These are phyloP conservation scores for Nemania diffusa DNA, from an alignment of 2,329 filamentous ascomycete genomes.

Conservation along the genomic window DNA sequence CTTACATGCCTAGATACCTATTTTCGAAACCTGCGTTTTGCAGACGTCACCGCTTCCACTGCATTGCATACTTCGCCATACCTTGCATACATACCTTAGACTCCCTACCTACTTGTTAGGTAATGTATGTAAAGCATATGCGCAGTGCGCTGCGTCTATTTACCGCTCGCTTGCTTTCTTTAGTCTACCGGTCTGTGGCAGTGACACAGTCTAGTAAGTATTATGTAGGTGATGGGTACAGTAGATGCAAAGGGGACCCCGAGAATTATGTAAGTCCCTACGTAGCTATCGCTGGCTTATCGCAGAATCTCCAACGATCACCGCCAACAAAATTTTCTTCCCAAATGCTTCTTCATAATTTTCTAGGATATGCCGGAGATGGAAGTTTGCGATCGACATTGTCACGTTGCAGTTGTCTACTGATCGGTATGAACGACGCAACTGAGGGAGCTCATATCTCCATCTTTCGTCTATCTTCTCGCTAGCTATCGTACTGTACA, in stretches of 20 bases:
- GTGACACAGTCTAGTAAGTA: constrained; percentile 16
- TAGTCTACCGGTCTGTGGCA: constrained; percentile 15
- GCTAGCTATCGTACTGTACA: neutral
- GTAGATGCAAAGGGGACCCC: constrained; percentile 23
- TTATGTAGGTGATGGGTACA: neutral
- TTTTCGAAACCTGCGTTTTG: neutral
- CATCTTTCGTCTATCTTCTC: neutral
- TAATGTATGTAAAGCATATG: neutral
- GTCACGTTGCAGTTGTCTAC: constrained; percentile 14
- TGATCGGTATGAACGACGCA: neutral
- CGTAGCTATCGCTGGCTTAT: constrained; percentile 11
- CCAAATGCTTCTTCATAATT: neutral
- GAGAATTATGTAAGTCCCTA: constrained; percentile 22
- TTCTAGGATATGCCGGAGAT: constrained; percentile 4
- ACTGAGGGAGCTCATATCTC: constrained; percentile 19
- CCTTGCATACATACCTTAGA: neutral
- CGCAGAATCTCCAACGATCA: constrained; percentile 7
- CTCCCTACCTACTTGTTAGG: neutral
- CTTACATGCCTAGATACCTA: neutral
- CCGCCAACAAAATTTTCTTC: constrained; percentile 13
- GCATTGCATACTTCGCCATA: neutral
- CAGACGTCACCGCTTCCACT: constrained; percentile 24
- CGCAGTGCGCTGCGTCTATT: constrained; percentile 5
- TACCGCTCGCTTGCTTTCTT: constrained; percentile 6
- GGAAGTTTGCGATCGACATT: neutral